Conservation (phyloP, 2,329 filamentous ascomycete genomes). For the Exophiala alcalophila region DNA sequence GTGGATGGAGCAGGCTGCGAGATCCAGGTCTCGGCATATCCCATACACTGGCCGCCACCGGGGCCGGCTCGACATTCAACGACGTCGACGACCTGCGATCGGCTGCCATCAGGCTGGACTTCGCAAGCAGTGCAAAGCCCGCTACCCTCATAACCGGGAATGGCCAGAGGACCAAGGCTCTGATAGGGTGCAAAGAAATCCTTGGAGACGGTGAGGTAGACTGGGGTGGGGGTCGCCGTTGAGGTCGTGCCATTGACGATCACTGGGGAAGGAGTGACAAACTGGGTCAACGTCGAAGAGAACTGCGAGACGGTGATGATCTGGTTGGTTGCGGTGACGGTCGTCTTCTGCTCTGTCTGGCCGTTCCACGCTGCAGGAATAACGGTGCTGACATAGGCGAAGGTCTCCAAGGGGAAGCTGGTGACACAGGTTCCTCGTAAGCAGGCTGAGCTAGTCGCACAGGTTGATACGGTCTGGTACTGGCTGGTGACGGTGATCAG, state of each 20-base stretch:
- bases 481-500: conserved; percentile 25
- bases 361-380: conserved; percentile 24
- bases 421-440: conserved; percentile 18
- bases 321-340: conserved; percentile 23
- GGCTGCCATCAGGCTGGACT: conserved; percentile 21
- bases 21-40: conserved; percentile 23
- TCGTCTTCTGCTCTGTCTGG: conserved; percentile 8
- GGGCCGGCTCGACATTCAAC: conserved; percentile 22
- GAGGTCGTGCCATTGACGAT: conserved; percentile 13
- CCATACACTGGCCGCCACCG: conserved; percentile 15
- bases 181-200: conserved; percentile 26
- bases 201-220: conserved; percentile 21
- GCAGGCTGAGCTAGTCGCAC: conserved; percentile 16
- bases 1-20: conserved; percentile 18
- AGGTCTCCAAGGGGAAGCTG: conserved; percentile 19
- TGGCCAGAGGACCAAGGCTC: conserved; percentile 25
- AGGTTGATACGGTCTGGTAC: conserved; percentile 24
- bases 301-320: conserved; percentile 19
- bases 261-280: conserved; percentile 12
- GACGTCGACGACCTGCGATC: conserved; percentile 22
- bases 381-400: conserved; percentile 25
- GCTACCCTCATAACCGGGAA: conserved; percentile 26
- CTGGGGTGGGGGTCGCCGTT: conserved; percentile 9
- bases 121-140: conserved; percentile 24
- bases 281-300: conserved; percentile 21